Evolutionary conservation across 129 eudicot species (phyloP).

Genomic region (Arctium minus): DNA sequence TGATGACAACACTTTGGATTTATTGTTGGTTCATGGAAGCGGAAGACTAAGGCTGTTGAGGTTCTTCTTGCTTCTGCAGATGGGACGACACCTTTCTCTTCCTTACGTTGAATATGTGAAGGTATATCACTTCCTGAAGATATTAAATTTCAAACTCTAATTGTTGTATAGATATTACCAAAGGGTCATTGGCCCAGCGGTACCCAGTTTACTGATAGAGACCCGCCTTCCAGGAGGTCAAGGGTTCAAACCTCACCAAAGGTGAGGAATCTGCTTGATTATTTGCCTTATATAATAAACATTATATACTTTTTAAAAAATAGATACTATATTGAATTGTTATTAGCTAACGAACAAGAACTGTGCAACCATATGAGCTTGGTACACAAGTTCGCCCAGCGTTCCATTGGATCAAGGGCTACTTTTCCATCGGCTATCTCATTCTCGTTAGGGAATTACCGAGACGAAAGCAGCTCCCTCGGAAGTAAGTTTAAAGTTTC

Average conservation of each 20-base stretch:
- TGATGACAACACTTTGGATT: constrained; percentile 83
- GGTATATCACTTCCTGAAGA: constrained; percentile 42
- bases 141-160: not conserved
- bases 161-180: not conserved
- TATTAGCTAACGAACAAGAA: not conserved
- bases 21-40: constrained; percentile 87
- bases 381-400: no score
- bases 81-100: constrained; percentile 86
- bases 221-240: not conserved
- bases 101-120: constrained; percentile 91
- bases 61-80: constrained; percentile 72
- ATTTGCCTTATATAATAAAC: no score
- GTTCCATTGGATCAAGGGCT: not conserved
- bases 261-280: not conserved
- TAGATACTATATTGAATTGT: not conserved
- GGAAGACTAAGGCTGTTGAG: constrained; percentile 78
- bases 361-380: no score
- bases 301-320: not conserved
- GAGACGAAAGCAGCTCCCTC: not conserved
- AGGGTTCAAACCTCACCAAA: not conserved
- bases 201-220: not conserved
- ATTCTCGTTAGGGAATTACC: not conserved
- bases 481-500: not conserved
- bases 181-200: not conserved
- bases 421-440: not conserved